Conservation (phyloP, 2,329 filamentous ascomycete genomes). For the Beauveria australis region DNA sequence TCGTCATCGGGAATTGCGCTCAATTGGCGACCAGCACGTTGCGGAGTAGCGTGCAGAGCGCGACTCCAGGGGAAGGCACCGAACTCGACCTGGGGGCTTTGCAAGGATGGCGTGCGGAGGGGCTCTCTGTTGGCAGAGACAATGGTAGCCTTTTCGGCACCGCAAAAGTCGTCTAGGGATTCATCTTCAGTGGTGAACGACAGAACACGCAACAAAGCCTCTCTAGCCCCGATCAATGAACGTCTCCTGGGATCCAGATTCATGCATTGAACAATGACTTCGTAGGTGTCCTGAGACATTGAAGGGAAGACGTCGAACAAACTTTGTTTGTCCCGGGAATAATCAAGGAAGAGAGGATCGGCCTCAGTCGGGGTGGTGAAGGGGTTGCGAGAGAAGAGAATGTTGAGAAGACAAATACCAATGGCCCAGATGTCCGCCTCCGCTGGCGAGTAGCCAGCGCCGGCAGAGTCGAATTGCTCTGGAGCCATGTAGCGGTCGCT, state of each 20-base stretch:
- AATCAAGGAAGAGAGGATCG: constrained; percentile 91
- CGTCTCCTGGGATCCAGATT: constrained; percentile 85
- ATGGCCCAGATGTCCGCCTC: constrained; percentile 96
- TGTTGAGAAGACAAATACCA: constrained; percentile 91
- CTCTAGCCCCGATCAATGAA: constrained; percentile 68
- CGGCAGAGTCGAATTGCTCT: constrained; percentile 88
- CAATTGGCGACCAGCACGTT: constrained; percentile 67
- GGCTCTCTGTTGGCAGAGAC: constrained; percentile 89
- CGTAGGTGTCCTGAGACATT: constrained; percentile 97
- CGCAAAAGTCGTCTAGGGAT: constrained; percentile 86
- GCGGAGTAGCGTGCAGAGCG: constrained; percentile 69
- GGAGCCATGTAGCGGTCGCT: constrained; percentile 99
- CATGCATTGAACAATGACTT: constrained; percentile 85
- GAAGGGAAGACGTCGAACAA: constrained; percentile 97
- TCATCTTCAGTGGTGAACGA: constrained; percentile 95
- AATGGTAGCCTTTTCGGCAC: constrained; percentile 66
- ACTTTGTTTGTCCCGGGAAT: constrained; percentile 85
- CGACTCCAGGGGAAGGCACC: constrained; percentile 94
- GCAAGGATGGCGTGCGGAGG: constrained; percentile 88
- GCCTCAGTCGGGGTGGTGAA: constrained; percentile 84
- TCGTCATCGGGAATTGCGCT: constrained; percentile 77
- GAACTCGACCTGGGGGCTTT: constrained; percentile 71
- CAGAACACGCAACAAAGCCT: constrained; percentile 69
- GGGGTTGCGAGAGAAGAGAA: constrained; percentile 92
- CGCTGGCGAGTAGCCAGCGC: constrained; percentile 81